Evolutionary conservation across 75 land plant genomes (phyloP).

Genomic region (Pseudotsuga menziesii): DNA sequence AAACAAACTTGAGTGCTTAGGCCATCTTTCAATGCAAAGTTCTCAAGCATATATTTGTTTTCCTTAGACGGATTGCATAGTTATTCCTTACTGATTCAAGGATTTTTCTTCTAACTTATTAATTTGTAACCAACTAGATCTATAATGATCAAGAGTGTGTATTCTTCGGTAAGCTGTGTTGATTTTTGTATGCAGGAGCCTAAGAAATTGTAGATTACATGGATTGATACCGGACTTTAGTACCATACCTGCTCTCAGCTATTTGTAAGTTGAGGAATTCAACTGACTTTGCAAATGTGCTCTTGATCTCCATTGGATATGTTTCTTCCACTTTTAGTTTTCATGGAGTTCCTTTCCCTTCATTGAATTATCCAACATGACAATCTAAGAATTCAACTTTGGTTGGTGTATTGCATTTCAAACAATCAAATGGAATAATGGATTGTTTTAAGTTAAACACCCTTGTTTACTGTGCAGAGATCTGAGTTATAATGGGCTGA

Average conservation of each 20-base stretch:
- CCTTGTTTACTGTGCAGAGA: slow-evolving; percentile 29
- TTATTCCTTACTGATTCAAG: not conserved
- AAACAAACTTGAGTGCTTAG: not conserved
- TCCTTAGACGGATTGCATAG: not conserved
- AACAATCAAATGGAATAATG: not conserved
- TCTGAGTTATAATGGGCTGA: slow-evolving; percentile 49
- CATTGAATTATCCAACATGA: no score
- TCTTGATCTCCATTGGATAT: no score
- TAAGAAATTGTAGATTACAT: slow-evolving; percentile 64
- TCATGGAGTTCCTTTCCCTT: no score
- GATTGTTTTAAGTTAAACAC: not conserved
- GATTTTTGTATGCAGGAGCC: slow-evolving; percentile 45
- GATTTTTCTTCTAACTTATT: not conserved
- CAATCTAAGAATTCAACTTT: no score
- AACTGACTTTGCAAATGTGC: no score
- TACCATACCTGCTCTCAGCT: slow-evolving; percentile 32
- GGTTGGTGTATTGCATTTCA: not conserved
- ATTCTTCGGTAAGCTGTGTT: not conserved
- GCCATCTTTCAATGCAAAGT: not conserved
- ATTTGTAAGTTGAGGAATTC: slow-evolving; percentile 40
- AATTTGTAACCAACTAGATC: not conserved
- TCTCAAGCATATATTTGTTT: slow-evolving; percentile 3
- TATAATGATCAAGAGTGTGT: not conserved
- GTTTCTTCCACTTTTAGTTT: no score
- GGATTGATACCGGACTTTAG: slow-evolving; percentile 55